Evolutionary conservation across 192 early-diverging fungal genomes (phyloP).

Genomic region (Glomus cerebriforme): DNA sequence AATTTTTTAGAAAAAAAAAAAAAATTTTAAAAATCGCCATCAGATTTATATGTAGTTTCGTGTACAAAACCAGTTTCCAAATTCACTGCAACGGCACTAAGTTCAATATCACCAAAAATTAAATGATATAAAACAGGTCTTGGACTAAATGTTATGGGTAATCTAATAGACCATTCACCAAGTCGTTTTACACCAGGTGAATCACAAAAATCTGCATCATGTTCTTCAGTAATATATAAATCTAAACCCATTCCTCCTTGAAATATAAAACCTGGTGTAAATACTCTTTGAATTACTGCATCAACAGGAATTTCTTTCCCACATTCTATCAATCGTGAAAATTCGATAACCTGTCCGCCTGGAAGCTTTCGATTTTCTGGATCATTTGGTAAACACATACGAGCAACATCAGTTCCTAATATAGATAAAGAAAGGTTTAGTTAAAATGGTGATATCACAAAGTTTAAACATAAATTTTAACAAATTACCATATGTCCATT

Average conservation of each 20-base stretch:
- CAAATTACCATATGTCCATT: slow-evolving; percentile 11
- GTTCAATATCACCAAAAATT: slow-evolving; percentile 8
- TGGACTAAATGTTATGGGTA: not conserved
- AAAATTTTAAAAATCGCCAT: not conserved
- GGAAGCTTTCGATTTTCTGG: not conserved
- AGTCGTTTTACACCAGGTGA: not conserved
- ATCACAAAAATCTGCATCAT: slow-evolving; percentile 2
- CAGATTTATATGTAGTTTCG: not conserved
- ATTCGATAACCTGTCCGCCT: not conserved
- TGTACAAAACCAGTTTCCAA: not conserved
- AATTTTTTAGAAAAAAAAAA: too few species aligned
- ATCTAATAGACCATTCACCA: not conserved
- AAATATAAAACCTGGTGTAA: not conserved
- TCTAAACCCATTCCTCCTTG: not conserved
- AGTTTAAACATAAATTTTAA: too few species aligned
- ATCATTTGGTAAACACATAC: not conserved
- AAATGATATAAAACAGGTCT: not conserved
- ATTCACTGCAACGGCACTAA: not conserved
- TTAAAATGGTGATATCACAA: too few species aligned
- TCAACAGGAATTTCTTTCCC: not conserved
- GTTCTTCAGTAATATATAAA: not conserved
- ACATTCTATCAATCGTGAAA: not conserved
- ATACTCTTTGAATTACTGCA: not conserved
- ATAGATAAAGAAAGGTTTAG: too few species aligned
- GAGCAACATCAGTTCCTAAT: not conserved